Evolutionary conservation across 1,284 basidiomycete species (phyloP).

Genomic region (Moesziomyces globuligerus): DNA sequence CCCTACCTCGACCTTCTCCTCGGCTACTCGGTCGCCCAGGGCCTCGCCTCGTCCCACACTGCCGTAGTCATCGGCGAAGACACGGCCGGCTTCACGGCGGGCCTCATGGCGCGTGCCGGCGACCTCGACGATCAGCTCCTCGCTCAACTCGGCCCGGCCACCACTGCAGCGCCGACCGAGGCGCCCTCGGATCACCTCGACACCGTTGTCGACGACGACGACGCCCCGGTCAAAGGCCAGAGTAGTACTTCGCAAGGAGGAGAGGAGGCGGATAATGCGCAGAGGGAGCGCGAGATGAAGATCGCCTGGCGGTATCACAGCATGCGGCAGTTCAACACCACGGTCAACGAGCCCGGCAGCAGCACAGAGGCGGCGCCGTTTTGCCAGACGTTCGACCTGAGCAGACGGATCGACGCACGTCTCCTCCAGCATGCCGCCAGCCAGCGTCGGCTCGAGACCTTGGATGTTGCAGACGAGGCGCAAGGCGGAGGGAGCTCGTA

Average conservation of each 20-base stretch:
- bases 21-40: constrained; percentile 88
- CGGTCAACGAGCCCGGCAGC: constrained; percentile 70
- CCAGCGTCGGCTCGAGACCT: constrained; percentile 15
- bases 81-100: constrained; percentile 68
- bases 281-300: constrained; percentile 50
- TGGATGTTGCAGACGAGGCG: constrained; percentile 23
- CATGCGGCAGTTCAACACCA: constrained; percentile 90
- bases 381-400: constrained; percentile 79
- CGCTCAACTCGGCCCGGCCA: constrained; percentile 10
- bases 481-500: constrained; percentile 7
- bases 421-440: constrained; percentile 42
- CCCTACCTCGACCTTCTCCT: constrained; percentile 86
- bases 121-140: constrained; percentile 39
- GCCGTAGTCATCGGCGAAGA: constrained; percentile 74
- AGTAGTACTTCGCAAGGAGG: no score
- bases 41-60: constrained; percentile 77
- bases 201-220: constrained; percentile 33
- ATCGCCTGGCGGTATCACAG: constrained; percentile 90
- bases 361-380: constrained; percentile 69
- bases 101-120: constrained; percentile 58
- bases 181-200: constrained; percentile 33
- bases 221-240: no score
- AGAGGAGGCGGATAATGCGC: neutral
- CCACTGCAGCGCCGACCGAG: neutral
- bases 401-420: constrained; percentile 63